Conservation (phyloP, 805 yeast species). For the Wickerhamomyces hampshirensis region DNA sequence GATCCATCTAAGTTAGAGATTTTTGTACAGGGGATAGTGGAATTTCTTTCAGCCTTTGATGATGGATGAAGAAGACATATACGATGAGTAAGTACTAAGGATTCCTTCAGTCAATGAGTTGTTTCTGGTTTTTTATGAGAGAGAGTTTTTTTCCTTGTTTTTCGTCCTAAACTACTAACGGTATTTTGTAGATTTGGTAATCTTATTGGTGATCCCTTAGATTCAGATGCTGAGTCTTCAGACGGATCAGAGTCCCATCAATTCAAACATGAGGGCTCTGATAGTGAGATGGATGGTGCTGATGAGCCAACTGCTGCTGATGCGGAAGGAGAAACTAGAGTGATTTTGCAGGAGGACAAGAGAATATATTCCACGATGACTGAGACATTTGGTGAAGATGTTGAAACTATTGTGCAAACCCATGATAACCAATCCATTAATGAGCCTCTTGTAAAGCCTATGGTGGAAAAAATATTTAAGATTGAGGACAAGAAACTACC, state of each 20-base stretch:
- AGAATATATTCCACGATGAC: constrained; percentile 36
- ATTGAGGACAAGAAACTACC: constrained; percentile 56
- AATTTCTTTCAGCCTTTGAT: no score
- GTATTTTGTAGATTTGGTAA: constrained; percentile 49
- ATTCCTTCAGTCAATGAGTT: no score
- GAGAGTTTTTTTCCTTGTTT: no score
- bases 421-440: constrained; percentile 45
- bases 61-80: no score
- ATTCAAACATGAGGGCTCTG: constrained; percentile 19
- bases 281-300: constrained; percentile 19
- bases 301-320: constrained; percentile 13
- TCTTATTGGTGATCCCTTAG: constrained; percentile 47
- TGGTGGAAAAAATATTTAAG: constrained; percentile 34
- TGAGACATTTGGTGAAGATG: constrained; percentile 54
- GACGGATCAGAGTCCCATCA: constrained; percentile 12
- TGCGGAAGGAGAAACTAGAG: constrained; percentile 16
- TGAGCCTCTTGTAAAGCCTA: constrained; percentile 65
- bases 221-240: constrained; percentile 40
- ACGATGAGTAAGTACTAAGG: no score
- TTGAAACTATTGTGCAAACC: constrained; percentile 58
- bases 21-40: no score
- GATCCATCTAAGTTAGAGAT: no score
- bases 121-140: no score
- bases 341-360: constrained; percentile 42
- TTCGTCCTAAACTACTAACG: no score